Evolutionary conservation across 352 stramenopile genomes (phyloP).

Genomic region (Elongisporangium prolatum): DNA sequence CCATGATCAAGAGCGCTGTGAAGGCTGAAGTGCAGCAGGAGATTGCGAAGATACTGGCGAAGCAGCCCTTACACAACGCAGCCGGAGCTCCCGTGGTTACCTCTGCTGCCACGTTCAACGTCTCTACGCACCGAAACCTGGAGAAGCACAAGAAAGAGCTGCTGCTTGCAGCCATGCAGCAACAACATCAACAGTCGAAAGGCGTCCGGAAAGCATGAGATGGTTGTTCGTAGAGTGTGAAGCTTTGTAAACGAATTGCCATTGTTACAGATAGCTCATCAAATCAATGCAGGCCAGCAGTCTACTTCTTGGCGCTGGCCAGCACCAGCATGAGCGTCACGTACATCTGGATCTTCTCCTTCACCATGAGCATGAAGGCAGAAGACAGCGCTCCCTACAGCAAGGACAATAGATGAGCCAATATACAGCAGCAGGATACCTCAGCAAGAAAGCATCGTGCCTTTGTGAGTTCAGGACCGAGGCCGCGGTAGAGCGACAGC

Average conservation of each 20-base stretch:
- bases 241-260: not conserved
- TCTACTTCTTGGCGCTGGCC: conserved; percentile 18
- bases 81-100: conserved; percentile 12
- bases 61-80: conserved; percentile 7
- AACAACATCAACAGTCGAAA: conserved; percentile 10
- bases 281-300: no score
- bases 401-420: conserved; percentile 5
- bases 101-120: conserved; percentile 30
- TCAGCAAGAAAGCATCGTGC: conserved; percentile 16
- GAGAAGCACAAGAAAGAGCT: conserved; percentile 71
- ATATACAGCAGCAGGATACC: not conserved
- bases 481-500: conserved; percentile 90
- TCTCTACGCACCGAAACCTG: conserved; percentile 55
- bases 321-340: conserved; percentile 83
- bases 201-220: not conserved
- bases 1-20: conserved; percentile 53
- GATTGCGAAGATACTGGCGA: conserved; percentile 42
- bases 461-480: conserved; percentile 92
- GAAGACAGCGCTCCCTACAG: conserved; percentile 92
- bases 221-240: no score
- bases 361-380: conserved; percentile 97
- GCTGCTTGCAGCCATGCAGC: conserved; percentile 36
- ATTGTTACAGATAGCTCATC: not conserved
- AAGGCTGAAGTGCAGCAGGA: conserved; percentile 60
- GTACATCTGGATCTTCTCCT: conserved; percentile 95